Evolutionary conservation across 140 eudicot species (phyloP).

Genomic region (Ambrosia hybrid): DNA sequence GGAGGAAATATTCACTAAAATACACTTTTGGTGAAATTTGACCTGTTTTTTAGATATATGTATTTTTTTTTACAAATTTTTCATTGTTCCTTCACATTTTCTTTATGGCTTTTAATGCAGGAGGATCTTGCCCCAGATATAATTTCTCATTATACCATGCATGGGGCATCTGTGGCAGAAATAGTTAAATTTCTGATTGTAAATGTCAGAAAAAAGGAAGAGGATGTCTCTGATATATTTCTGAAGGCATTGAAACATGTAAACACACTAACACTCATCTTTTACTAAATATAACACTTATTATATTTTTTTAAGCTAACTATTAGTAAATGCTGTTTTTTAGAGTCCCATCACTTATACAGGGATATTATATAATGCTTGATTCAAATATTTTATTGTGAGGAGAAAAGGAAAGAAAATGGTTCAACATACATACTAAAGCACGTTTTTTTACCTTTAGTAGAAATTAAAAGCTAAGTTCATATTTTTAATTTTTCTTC

Average conservation of each 20-base stretch:
- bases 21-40: too few species aligned
- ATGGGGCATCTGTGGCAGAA: slow-evolving; percentile 78
- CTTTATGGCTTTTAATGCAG: slow-evolving; percentile 44
- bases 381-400: neutral
- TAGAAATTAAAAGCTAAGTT: neutral
- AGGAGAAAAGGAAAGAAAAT: slow-evolving; percentile 7
- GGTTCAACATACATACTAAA: neutral
- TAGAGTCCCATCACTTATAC: slow-evolving; percentile 1
- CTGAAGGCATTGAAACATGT: slow-evolving; percentile 77
- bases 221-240: slow-evolving; percentile 56
- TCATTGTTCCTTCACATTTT: neutral
- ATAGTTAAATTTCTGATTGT: slow-evolving; percentile 68
- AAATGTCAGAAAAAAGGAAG: slow-evolving; percentile 66
- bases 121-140: slow-evolving; percentile 81
- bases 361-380: neutral
- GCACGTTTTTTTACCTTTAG: neutral
- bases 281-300: neutral
- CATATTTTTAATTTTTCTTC: neutral
- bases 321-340: neutral
- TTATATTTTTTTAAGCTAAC: neutral
- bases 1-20: too few species aligned
- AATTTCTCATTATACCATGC: slow-evolving; percentile 78
- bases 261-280: slow-evolving; percentile 11
- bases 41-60: too few species aligned
- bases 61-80: neutral